Evolutionary conservation across 1,139 yeast species (phyloP).

Genomic region (Dujonia santamariae): DNA sequence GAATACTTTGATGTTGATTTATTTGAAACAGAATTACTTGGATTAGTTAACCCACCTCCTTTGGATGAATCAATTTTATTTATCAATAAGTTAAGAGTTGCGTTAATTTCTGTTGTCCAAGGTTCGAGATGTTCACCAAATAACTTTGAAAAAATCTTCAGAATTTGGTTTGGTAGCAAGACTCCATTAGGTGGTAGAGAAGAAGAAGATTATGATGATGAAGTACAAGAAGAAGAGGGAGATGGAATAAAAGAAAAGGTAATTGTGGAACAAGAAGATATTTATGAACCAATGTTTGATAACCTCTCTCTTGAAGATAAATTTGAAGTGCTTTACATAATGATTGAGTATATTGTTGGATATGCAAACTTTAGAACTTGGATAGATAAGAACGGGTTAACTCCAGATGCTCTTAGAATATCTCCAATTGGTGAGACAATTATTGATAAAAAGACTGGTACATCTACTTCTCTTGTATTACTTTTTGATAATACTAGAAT

Average conservation of each 20-base stretch:
- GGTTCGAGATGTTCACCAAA: slow-evolving; percentile 25
- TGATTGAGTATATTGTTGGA: slow-evolving; percentile 37
- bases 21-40: slow-evolving; percentile 52
- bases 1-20: slow-evolving; percentile 54
- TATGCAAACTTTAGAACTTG: slow-evolving; percentile 39
- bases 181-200: slow-evolving; percentile 35
- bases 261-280: slow-evolving; percentile 8
- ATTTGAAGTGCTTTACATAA: slow-evolving; percentile 41
- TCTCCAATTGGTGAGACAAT: slow-evolving; percentile 18
- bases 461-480: slow-evolving; percentile 34
- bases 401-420: slow-evolving; percentile 30
- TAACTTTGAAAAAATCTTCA: slow-evolving; percentile 46
- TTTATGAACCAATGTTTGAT: slow-evolving; percentile 25
- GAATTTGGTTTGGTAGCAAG: slow-evolving; percentile 40
- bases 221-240: slow-evolving; percentile 11
- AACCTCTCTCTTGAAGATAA: slow-evolving; percentile 39
- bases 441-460: slow-evolving; percentile 7
- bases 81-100: slow-evolving; percentile 38
- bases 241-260: slow-evolving; percentile 9
- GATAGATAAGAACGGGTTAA: slow-evolving; percentile 35
- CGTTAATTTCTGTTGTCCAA: slow-evolving; percentile 35
- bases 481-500: slow-evolving; percentile 44
- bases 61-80: slow-evolving; percentile 32
- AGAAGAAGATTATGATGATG: slow-evolving; percentile 22
- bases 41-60: slow-evolving; percentile 36